Evolutionary conservation across 139 green algal genomes (phyloP).

Genomic region (Coelastrella sp.): DNA sequence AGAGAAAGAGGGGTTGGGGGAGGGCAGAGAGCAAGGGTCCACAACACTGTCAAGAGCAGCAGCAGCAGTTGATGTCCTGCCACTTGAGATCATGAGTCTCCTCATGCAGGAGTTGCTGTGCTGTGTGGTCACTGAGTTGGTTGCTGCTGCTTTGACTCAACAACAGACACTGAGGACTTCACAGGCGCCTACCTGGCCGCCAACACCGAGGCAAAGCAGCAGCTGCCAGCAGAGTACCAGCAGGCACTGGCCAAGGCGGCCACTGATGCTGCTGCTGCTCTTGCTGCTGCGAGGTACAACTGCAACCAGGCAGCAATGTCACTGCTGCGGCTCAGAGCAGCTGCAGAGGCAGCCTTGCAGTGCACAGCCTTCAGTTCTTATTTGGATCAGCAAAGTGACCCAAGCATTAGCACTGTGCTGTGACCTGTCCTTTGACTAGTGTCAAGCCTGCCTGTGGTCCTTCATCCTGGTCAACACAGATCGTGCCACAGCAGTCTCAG

Average conservation of each 20-base stretch:
- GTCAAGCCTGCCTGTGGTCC: too few species aligned
- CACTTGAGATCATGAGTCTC: neutral
- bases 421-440: too few species aligned
- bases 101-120: too few species aligned
- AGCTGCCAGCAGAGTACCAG: conserved; percentile 25
- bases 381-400: too few species aligned
- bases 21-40: neutral
- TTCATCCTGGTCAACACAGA: too few species aligned
- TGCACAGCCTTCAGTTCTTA: too few species aligned
- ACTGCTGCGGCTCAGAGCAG: too few species aligned
- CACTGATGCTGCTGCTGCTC: conserved; percentile 15
- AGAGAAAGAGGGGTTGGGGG: too few species aligned
- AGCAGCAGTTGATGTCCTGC: neutral
- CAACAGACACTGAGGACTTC: neutral
- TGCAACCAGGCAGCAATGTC: too few species aligned
- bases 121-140: neutral
- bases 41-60: neutral
- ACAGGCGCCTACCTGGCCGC: neutral
- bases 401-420: too few species aligned
- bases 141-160: neutral
- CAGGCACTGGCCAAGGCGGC: neutral
- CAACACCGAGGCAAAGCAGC: neutral
- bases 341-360: too few species aligned
- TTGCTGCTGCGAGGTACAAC: neutral
- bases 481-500: too few species aligned